These are phyloP conservation scores for Gossypium raimondii DNA, from an alignment of 345 rosid genomes.

Conservation along the genomic window DNA sequence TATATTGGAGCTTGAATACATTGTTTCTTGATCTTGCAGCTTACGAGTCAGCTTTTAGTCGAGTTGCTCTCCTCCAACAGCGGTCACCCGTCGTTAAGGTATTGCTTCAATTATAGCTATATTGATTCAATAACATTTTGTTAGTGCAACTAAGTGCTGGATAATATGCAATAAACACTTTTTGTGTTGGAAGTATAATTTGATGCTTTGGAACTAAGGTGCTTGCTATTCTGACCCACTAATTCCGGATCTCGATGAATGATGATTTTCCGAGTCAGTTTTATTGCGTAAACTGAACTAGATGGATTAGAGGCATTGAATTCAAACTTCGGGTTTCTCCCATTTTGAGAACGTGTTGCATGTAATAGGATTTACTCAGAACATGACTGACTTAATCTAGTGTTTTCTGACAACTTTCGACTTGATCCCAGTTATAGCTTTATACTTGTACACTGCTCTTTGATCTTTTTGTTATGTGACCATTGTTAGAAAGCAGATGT, in stretches of 20 bases:
- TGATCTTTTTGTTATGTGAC: not conserved
- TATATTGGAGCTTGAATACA: not conserved
- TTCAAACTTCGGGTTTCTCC: not conserved
- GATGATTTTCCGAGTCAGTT: not conserved
- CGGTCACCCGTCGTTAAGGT: conserved; percentile 83
- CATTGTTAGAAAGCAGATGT: not conserved
- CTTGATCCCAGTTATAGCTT: not conserved
- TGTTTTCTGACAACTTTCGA: not conserved
- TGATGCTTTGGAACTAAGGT: not conserved
- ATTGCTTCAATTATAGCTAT: not conserved
- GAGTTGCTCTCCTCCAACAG: conserved; percentile 58
- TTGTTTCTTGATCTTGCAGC: conserved; percentile 35
- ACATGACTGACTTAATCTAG: not conserved
- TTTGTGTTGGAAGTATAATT: not conserved
- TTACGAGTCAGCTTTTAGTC: conserved; percentile 49
- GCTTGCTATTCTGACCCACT: not conserved
- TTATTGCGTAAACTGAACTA: not conserved
- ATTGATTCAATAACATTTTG: not conserved
- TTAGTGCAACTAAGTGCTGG: not conserved
- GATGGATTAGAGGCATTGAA: not conserved
- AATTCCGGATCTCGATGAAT: not conserved
- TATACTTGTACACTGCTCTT: not conserved
- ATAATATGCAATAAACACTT: no score
- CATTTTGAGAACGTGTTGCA: not conserved
- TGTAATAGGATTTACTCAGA: not conserved